Base-by-base conservation (phyloP, 352 stramenopile genomes). In the Globisporangium parvum region DNA sequence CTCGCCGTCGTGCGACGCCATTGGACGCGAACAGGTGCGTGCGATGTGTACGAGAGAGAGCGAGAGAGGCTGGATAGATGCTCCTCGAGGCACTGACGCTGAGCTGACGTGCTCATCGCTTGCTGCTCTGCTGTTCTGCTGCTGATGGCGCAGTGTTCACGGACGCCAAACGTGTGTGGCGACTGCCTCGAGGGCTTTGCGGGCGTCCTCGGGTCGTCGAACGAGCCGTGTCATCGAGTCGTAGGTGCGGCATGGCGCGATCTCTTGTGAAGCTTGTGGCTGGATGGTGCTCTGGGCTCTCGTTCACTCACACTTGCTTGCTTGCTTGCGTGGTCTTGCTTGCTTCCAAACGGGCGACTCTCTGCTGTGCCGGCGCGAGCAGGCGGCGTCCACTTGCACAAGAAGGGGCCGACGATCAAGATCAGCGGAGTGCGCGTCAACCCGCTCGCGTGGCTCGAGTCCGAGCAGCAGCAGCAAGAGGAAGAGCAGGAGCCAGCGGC, bases 371-470 rank as follows among this genome's bases (percentile, higher is more conserved):
- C 26, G 2, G 26, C 20, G 21, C 20, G 31, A n/a, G 14, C 39
- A 33, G 37, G 28, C 14, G 17, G 12, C 41, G 31, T 24, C 6
- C 17, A n/a, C 21, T 26, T 33, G 37, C 53, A 58, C 28, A 53
- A 49, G 47, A 51, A 44, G 35, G 33, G 9, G 10, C 18, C 47
- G 21, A 73, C 50, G 49, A 85, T 90, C 66, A 84, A 77, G 62
- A 87, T 90, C 60, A 90, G 71, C 42, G 72, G 77, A 12, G 67
- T 90, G 12, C 77, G 75, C n/a, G 69, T 84, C 39, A 87, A 88
- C 51, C 67, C 73, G 14, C 9, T 55, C 10, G 52, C 52, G 17
- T 47, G 42, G 44, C 50, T 51, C 49, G 53, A 31, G 55, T 50
- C 35, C 0, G 44, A 59, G 18, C 4, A 49, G 17, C 39, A 54